Conservation (phyloP, 306 rosid species). For the Hylodesmum podocarpum region DNA sequence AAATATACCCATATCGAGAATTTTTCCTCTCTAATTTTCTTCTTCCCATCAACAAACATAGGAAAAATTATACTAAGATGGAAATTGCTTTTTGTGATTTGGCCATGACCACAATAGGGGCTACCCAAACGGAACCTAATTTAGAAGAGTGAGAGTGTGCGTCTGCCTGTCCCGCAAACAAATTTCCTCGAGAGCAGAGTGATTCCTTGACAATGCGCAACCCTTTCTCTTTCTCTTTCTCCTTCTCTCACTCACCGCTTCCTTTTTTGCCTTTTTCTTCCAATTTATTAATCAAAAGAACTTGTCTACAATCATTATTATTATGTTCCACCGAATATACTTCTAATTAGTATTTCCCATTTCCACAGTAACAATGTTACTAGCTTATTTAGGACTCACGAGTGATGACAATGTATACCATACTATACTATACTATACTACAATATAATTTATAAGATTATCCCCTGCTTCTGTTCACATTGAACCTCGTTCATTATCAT, state of each 20-base stretch:
- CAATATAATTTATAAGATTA: background rate
- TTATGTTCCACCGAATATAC: constrained; percentile 15
- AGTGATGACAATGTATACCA: background rate
- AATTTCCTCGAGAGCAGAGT: constrained; percentile 58
- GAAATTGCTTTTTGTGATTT: background rate
- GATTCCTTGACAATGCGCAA: constrained; percentile 41
- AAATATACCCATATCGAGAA: too few relatives aligned
- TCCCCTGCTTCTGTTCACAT: constrained; percentile 34
- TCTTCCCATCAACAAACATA: too few relatives aligned
- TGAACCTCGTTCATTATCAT: constrained; percentile 16
- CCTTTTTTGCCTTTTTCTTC: constrained; percentile 14
- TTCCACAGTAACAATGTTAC: background rate
- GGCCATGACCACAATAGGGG: background rate
- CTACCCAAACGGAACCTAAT: background rate
- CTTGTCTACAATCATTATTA: constrained; percentile 27
- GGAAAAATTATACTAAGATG: too few relatives aligned
- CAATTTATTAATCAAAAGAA: constrained; percentile 9
- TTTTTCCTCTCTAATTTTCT: too few relatives aligned
- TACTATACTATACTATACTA: background rate
- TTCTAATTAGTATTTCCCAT: background rate
- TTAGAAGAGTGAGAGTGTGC: background rate
- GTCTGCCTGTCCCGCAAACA: constrained; percentile 24
- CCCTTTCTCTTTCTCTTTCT: constrained; percentile 10
- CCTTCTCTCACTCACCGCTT: background rate
- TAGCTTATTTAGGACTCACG: background rate